Percentiles rank a stretch among this genome's conserved stretches.
phyloP scores from a whole-genome alignment of 495 filamentous ascomycete genomes.

The Evansstolkia leycettana region DNA sequence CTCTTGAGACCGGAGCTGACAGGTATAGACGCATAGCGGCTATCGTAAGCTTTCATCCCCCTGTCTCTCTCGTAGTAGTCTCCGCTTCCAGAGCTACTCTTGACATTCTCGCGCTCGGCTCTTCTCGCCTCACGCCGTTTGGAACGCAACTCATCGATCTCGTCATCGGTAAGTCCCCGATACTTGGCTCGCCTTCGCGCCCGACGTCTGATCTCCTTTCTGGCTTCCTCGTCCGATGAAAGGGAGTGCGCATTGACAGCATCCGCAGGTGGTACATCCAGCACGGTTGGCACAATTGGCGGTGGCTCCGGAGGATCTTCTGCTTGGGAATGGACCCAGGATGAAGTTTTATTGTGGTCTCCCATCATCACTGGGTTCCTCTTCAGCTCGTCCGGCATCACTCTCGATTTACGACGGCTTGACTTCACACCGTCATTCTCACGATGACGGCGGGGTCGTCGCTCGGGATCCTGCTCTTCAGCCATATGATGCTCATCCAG shows the following conservation, averaged over 20 bases:
- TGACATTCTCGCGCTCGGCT: slow-evolving; percentile 18
- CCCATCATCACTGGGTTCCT: slow-evolving; percentile 17
- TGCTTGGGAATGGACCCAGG: slow-evolving; percentile 46
- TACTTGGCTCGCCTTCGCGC: slow-evolving; percentile 27
- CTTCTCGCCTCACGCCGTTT: slow-evolving; percentile 19
- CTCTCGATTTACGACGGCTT: slow-evolving; percentile 21
- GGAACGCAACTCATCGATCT: slow-evolving; percentile 25
- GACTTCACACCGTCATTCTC: slow-evolving; percentile 17
- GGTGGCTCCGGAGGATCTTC: slow-evolving; percentile 47
- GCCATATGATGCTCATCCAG: slow-evolving; percentile 7
- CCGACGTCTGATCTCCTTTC: slow-evolving; percentile 23
- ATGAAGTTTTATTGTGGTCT: slow-evolving; percentile 40
- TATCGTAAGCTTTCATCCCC: slow-evolving; percentile 19
- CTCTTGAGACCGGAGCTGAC: slow-evolving; percentile 24
- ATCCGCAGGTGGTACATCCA: slow-evolving; percentile 36
- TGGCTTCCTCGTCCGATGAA: slow-evolving; percentile 29
- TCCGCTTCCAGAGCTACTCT: slow-evolving; percentile 29
- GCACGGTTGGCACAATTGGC: slow-evolving; percentile 38
- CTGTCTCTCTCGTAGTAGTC: slow-evolving; percentile 30
- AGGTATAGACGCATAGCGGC: slow-evolving; percentile 14
- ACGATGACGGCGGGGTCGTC: slow-evolving; percentile 11
- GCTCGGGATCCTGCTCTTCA: slow-evolving; percentile 12
- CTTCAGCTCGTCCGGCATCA: slow-evolving; percentile 6
- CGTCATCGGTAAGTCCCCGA: slow-evolving; percentile 25
- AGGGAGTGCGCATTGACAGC: slow-evolving; percentile 23